Evolutionary conservation across 495 filamentous ascomycete genomes (phyloP).

Genomic region (Aspergillus kassunensis): DNA sequence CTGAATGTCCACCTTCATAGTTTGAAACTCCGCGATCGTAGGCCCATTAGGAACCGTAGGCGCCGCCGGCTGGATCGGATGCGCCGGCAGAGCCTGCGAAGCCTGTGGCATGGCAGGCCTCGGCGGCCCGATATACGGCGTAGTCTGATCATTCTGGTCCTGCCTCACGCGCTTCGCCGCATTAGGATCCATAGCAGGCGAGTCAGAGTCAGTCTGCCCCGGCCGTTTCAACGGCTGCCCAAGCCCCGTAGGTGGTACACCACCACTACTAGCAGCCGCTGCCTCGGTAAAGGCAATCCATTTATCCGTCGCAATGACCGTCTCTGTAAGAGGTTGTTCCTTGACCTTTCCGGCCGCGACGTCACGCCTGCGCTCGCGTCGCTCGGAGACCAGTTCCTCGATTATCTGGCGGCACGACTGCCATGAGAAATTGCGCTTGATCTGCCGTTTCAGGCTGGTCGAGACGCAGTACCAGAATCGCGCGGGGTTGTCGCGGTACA

Average conservation of each 20-base stretch:
- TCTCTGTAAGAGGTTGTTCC: conserved; percentile 9
- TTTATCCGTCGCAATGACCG: conserved; percentile 8
- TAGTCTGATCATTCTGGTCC: not conserved
- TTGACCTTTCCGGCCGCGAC: conserved; percentile 7
- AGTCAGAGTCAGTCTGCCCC: not conserved
- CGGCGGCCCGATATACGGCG: not conserved
- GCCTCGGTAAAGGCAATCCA: conserved; percentile 9
- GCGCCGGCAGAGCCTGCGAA: not conserved
- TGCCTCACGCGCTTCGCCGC: conserved; percentile 5
- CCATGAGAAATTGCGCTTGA: conserved; percentile 14
- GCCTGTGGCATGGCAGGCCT: not conserved
- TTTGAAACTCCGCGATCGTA: conserved; percentile 8
- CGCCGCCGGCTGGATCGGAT: not conserved
- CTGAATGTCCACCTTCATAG: conserved; percentile 2
- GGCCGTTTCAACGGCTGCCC: not conserved
- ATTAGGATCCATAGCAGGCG: not conserved
- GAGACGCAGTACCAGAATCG: conserved; percentile 13
- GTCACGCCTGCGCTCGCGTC: conserved; percentile 5
- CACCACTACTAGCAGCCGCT: too few relatives aligned
- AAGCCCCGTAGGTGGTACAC: not conserved
- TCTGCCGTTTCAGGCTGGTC: conserved; percentile 8
- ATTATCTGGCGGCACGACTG: conserved; percentile 11
- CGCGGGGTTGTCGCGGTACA: not conserved
- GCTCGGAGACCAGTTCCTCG: conserved; percentile 9
- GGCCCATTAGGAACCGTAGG: not conserved